Evolutionary conservation across 2,329 filamentous ascomycete species (phyloP), one percentile per base, ranked within the genome.

Genomic region (Ascochyta lentis): DNA sequence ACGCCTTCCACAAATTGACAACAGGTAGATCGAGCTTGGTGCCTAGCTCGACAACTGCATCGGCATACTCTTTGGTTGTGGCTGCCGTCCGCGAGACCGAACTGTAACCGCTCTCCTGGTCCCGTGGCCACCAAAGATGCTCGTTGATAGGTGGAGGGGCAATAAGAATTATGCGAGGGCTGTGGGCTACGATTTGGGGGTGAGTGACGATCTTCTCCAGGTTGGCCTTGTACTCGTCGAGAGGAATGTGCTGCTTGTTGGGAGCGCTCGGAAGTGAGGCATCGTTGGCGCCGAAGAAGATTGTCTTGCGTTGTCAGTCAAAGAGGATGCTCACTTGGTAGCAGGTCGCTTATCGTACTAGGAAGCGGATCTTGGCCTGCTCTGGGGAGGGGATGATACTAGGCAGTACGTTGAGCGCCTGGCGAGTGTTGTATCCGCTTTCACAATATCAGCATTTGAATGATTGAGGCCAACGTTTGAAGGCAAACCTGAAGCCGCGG

Each of bases 271-370:
- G 83, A 3, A 96, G 75, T 50, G 87, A 87, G 3, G 94, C 89
- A 76, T 98, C 95, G 72, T 99, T 98, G 65, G 95, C 91, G 16
- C 95, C 95, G 57, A 97, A 87, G 63, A 96, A 88, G 55, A 96
- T 77, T 35, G 89, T 80, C 89, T 92, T 54, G 38, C 35, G n/a
- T 29, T 16, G 41, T 69, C 38, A 66, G 56, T 48, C 33, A 41
- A 38, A 29, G 2, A 13, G 3, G 35, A 24, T 40, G 22, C 34
- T 35, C 26, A 29, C 19, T 24, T 4, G n/a, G 3, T 0, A 24
- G 19, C 10, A 8, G 9, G 23, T 13, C 26, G 13, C 13, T 16
- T 1, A 4, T 19, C 41, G 23, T 69, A 90, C 89, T 61, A 94
- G 75, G 66, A 90, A 89, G 54, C 86, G 84, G 54, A 93, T 82